Base-by-base conservation (phyloP, 73 alveolate species). In the Diophrys appendiculata region DNA sequence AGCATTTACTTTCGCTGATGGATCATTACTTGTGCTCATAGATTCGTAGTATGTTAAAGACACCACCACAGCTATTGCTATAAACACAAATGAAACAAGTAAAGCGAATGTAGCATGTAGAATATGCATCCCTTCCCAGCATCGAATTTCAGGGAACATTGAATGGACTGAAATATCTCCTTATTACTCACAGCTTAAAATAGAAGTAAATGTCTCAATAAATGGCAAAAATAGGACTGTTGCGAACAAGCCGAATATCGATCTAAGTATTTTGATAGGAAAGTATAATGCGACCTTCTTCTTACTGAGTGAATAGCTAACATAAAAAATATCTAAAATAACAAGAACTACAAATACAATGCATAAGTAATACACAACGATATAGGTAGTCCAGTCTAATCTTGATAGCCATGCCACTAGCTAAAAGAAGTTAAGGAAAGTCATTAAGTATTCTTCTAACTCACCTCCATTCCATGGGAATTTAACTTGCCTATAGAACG, bases 161-260 rank as follows among this genome's bases (percentile, higher is more conserved):
- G 80, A 72, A 52, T 73, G 82, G 1, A 30, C 29, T 0, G 35
- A 73, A 22, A 33, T 52, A 52, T 34, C 87, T 28, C 33, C 83
- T 0, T 29, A 65, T 24, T 64, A 65, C 28, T 25, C 27, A 26
- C 88, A 77, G 14, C 54, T 0, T 25, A 74, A 2, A 60, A 73
- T 76, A 24, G 92, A 54, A 23, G 86, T 69, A 52, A 73, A 84
- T 23, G 85, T 54, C 26, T 78, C 83, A 26, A 84, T 34, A 29
- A 83, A 77, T 2, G 92, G 92, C 55, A 84, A 64, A 54, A 84
- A 84, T 0, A 84, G 76, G n/a, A 84, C 85, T 30, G 92, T 84
- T 23, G 70, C 83, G n/a, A 78, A 78, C 1, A 84, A 54, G 0
- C 85, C 78, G 22, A 35, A 72, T 52, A 72, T 55, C 14, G 77